Evolutionary conservation across 768 basidiomycete species (phyloP).

Genomic region (Dacryopinax spathularia): DNA sequence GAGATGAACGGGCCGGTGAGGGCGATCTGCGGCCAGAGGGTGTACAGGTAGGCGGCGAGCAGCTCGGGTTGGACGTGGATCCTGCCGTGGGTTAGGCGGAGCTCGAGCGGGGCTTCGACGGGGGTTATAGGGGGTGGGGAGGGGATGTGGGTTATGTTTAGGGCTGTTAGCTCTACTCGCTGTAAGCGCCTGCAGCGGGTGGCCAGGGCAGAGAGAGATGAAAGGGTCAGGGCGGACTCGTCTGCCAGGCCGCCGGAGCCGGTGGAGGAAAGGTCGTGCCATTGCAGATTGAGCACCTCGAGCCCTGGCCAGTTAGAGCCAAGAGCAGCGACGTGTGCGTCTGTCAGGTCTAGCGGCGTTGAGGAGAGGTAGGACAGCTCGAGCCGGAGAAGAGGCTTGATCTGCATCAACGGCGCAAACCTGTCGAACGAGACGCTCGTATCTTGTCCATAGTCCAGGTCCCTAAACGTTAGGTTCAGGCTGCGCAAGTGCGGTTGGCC

Average conservation of each 20-base stretch:
- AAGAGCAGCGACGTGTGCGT: neutral
- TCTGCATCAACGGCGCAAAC: neutral
- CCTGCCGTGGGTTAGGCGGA: neutral
- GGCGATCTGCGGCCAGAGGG: neutral
- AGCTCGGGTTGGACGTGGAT: neutral
- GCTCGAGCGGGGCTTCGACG: neutral
- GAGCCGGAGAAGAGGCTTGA: neutral
- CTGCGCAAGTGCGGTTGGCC: neutral
- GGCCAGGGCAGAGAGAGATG: neutral
- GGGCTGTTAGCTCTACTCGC: neutral
- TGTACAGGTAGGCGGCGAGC: conserved; percentile 1
- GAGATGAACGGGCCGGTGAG: neutral
- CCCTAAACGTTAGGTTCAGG: neutral
- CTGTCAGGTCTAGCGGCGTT: neutral
- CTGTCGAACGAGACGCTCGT: neutral
- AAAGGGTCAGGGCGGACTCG: neutral
- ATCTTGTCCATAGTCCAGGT: neutral
- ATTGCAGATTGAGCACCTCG: neutral
- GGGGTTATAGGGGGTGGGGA: neutral
- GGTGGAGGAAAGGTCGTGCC: neutral
- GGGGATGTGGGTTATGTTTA: neutral
- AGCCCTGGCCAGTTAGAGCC: neutral
- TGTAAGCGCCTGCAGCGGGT: neutral
- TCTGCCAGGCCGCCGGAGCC: conserved; percentile 1
- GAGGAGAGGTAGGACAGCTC: neutral